Conservation (phyloP, 2,329 filamentous ascomycete genomes). For the Corynespora cassiicola region DNA sequence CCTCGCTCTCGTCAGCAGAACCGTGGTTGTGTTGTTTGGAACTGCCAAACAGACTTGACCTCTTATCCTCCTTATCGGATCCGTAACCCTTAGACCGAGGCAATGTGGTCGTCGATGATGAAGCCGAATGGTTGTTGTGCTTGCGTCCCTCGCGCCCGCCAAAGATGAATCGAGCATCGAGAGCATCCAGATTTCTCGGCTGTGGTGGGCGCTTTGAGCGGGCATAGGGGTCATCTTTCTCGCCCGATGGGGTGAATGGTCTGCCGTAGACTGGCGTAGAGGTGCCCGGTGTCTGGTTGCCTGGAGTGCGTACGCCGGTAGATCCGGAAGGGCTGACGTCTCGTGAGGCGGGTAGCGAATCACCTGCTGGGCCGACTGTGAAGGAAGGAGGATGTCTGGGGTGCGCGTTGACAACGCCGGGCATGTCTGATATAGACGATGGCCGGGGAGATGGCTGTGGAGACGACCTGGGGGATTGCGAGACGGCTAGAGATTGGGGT, state of each 20-base stretch:
- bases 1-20: constrained; percentile 47
- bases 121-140: constrained; percentile 52
- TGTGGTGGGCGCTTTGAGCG: constrained; percentile 78
- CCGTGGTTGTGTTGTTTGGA: constrained; percentile 58
- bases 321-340: constrained; percentile 70
- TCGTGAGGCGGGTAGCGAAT: constrained; percentile 60
- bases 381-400: constrained; percentile 61
- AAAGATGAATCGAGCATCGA: constrained; percentile 87
- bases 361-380: constrained; percentile 62
- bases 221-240: constrained; percentile 86
- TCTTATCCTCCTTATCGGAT: constrained; percentile 52
- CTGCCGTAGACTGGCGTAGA: constrained; percentile 70
- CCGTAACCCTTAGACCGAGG: constrained; percentile 55
- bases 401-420: constrained; percentile 51
- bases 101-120: constrained; percentile 41
- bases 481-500: constrained; percentile 27
- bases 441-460: constrained; percentile 47
- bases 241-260: constrained; percentile 79
- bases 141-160: constrained; percentile 73
- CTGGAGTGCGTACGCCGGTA: constrained; percentile 56
- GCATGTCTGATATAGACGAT: constrained; percentile 51
- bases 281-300: constrained; percentile 49
- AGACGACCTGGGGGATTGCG: constrained; percentile 34
- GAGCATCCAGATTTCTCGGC: constrained; percentile 66
- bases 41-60: constrained; percentile 60